Evolutionary conservation across 2,329 filamentous ascomycete genomes (phyloP).

Genomic region (Xylariaceae sp.): DNA sequence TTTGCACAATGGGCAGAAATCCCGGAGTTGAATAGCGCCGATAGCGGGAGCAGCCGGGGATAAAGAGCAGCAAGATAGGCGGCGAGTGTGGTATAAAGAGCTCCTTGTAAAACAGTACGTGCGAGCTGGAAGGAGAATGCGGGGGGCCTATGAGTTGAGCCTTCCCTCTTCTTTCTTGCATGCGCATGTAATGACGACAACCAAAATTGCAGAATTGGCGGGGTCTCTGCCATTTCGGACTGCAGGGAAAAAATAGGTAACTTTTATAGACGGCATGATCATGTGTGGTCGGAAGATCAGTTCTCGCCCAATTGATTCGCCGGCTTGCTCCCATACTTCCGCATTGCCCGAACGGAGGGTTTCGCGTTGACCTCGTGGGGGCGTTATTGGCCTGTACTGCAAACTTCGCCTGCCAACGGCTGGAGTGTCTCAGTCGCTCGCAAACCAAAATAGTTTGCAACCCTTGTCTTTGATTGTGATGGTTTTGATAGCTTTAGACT

Average conservation of each 20-base stretch:
- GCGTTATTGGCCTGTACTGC: background rate
- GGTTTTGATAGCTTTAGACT: conserved; percentile 15
- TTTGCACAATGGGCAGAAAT: background rate
- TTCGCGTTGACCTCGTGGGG: background rate
- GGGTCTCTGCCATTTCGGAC: conserved; percentile 4
- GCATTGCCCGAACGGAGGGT: too few relatives aligned
- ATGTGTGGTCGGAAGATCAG: background rate
- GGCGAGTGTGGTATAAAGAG: background rate
- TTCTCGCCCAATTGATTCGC: conserved; percentile 1
- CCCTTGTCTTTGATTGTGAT: conserved; percentile 10
- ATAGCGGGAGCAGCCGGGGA: background rate
- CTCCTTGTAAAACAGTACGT: background rate
- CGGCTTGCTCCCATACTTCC: background rate
- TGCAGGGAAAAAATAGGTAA: background rate
- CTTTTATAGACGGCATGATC: background rate
- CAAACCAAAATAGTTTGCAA: conserved; percentile 7
- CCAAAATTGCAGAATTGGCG: conserved; percentile 11
- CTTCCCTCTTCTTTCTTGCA: conserved; percentile 11
- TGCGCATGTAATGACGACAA: conserved; percentile 1
- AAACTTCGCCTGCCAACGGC: background rate
- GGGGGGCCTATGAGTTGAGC: conserved; percentile 18
- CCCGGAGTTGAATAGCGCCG: background rate
- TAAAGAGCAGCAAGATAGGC: background rate
- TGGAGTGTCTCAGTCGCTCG: background rate
- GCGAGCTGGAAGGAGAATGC: conserved; percentile 17